These are phyloP conservation scores for Blastobotrys parvus DNA, from an alignment of 805 yeast genomes.

Conservation along the genomic window DNA sequence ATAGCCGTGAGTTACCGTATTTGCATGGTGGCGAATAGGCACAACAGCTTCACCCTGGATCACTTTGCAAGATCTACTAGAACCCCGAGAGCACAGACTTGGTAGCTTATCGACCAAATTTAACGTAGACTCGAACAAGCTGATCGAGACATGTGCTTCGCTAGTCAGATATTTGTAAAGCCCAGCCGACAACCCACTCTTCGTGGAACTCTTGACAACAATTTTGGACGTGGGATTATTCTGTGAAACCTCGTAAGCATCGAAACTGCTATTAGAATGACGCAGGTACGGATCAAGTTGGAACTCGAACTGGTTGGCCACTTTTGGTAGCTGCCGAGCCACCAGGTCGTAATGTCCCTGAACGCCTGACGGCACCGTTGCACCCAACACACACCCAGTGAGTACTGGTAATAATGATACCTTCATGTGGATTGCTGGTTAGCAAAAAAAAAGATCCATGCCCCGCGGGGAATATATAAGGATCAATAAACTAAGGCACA, in stretches of 20 bases:
- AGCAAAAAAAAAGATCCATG: no score
- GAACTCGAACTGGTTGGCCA: conserved; percentile 2
- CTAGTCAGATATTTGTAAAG: conserved; percentile 9
- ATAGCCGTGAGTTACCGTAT: conserved; percentile 14
- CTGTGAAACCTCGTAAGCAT: no score
- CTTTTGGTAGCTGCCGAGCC: neutral
- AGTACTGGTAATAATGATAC: no score
- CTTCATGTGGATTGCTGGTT: no score
- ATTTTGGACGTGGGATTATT: conserved; percentile 6
- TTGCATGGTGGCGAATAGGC: conserved; percentile 12
- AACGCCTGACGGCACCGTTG: neutral
- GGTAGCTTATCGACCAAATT: conserved; percentile 4
- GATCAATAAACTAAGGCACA: no score
- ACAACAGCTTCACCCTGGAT: conserved; percentile 6
- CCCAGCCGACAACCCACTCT: conserved; percentile 7
- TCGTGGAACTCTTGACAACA: conserved; percentile 5
- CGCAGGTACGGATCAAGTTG: neutral
- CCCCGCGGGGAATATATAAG: no score
- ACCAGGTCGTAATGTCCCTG: neutral
- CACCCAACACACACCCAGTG: no score
- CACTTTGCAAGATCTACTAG: conserved; percentile 1
- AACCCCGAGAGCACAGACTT: conserved; percentile 2
- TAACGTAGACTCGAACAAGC: conserved; percentile 9
- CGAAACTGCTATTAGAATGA: no score
- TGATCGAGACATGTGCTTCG: conserved; percentile 9